A percentile compares a stretch with the other conserved stretches of the same genome.
Evolutionary conservation across 345 rosid species (phyloP).

Genomic region (Mangifera indica): DNA sequence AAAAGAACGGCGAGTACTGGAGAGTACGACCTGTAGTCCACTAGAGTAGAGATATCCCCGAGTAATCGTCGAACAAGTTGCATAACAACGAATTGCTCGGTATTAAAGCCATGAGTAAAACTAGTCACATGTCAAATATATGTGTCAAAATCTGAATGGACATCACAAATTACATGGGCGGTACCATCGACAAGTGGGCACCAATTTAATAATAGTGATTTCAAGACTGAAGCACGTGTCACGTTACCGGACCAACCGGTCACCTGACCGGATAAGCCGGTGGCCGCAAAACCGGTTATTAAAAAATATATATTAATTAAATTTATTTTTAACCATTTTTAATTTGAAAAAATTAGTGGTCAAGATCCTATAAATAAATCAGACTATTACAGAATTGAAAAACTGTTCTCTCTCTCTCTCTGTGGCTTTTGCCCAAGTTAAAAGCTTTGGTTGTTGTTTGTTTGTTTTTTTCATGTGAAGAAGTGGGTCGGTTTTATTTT

Average conservation of each 20-base stretch:
- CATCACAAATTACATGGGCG: neutral
- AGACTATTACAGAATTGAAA: neutral
- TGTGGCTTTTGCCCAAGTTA: slow-evolving; percentile 5
- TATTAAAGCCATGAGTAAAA: neutral
- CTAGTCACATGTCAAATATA: slow-evolving; percentile 14
- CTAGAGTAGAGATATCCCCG: neutral
- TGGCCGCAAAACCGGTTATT: too few relatives aligned
- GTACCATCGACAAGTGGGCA: slow-evolving; percentile 25
- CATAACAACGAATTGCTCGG: too few relatives aligned
- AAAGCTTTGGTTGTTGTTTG: slow-evolving; percentile 18
- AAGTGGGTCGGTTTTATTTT: slow-evolving; percentile 9
- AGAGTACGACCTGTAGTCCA: too few relatives aligned
- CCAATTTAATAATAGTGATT: slow-evolving; percentile 5
- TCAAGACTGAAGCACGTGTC: slow-evolving; percentile 51
- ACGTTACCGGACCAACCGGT: slow-evolving; percentile 39
- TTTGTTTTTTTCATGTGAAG: slow-evolving; percentile 6
- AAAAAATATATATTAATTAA: neutral
- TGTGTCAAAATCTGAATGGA: slow-evolving; percentile 5
- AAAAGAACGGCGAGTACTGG: slow-evolving; percentile 4
- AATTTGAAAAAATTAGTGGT: slow-evolving; percentile 26
- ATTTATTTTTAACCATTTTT: neutral
- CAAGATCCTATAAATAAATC: slow-evolving; percentile 25
- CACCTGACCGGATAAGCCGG: neutral
- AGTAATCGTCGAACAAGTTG: neutral
- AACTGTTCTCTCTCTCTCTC: neutral